Conservation (phyloP, 768 basidiomycete genomes). For the Mycena albidolilacea region DNA sequence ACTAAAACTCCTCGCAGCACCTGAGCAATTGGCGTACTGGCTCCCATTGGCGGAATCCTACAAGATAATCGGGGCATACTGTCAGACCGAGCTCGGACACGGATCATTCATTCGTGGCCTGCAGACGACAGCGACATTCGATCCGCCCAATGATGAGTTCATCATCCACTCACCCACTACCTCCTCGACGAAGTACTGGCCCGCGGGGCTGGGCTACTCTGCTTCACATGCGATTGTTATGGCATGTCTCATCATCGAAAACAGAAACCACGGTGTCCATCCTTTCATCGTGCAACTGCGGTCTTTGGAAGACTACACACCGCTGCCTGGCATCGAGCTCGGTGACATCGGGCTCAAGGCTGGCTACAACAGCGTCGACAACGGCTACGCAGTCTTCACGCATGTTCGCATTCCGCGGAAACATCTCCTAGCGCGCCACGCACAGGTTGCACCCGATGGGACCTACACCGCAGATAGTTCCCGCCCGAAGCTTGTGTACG, state of each 20-base stretch:
- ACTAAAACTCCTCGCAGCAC: slow-evolving; percentile 42
- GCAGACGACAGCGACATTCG: slow-evolving; percentile 47
- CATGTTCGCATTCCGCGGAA: slow-evolving; percentile 43
- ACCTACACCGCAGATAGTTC: slow-evolving; percentile 30
- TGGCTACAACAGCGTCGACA: slow-evolving; percentile 44
- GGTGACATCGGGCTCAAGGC: slow-evolving; percentile 46
- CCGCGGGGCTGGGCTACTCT: slow-evolving; percentile 44
- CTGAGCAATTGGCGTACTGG: slow-evolving; percentile 45
- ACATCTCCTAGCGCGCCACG: slow-evolving; percentile 44
- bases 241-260: slow-evolving; percentile 41
- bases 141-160: slow-evolving; percentile 42
- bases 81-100: slow-evolving; percentile 48
- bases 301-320: slow-evolving; percentile 42
- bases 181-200: slow-evolving; percentile 46
- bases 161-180: slow-evolving; percentile 45
- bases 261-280: slow-evolving; percentile 43
- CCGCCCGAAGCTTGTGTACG: slow-evolving; percentile 40
- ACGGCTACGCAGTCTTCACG: slow-evolving; percentile 46
- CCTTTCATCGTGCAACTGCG: slow-evolving; percentile 47
- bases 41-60: slow-evolving; percentile 42
- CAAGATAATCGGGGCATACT: slow-evolving; percentile 45
- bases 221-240: slow-evolving; percentile 47
- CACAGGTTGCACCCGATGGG: slow-evolving; percentile 41
- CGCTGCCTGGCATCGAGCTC: slow-evolving; percentile 44
- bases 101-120: slow-evolving; percentile 46